Conservation (phyloP, 2,329 filamentous ascomycete species). For the Aureobasidium namibiae region DNA sequence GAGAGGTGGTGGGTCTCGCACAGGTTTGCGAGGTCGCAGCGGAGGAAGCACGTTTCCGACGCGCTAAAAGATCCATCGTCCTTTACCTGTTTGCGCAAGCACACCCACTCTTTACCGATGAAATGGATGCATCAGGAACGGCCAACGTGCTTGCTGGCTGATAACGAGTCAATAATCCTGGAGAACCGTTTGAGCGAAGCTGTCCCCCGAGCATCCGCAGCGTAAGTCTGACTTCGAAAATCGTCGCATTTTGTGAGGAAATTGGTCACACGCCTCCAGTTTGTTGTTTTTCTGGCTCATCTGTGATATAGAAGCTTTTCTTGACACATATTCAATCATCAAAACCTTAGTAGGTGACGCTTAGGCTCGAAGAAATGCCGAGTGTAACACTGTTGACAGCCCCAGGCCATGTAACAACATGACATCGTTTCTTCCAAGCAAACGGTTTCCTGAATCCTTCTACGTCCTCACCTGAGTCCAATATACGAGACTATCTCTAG, state of each 20-base stretch:
- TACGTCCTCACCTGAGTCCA: neutral
- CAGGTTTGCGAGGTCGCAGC: neutral
- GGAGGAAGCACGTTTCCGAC: constrained; percentile 3
- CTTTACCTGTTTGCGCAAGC: neutral
- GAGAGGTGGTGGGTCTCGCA: constrained; percentile 4
- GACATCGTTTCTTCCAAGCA: neutral
- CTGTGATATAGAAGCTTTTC: neutral
- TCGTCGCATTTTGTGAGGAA: neutral
- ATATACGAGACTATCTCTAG: neutral
- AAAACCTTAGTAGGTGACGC: neutral
- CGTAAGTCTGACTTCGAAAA: neutral
- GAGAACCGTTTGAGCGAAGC: neutral
- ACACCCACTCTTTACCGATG: neutral
- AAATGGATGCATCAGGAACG: neutral
- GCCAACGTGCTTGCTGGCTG: neutral
- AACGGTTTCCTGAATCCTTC: neutral
- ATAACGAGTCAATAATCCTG: neutral
- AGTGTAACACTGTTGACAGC: neutral
- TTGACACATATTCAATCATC: neutral
- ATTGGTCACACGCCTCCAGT: neutral
- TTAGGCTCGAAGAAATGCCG: neutral
- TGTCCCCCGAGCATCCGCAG: neutral
- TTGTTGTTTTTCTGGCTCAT: neutral
- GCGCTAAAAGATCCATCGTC: neutral
- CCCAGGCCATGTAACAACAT: neutral